These are phyloP conservation scores for Ceratocystis colombiana DNA, from an alignment of 2,329 filamentous ascomycete species.

Conservation along the genomic window DNA sequence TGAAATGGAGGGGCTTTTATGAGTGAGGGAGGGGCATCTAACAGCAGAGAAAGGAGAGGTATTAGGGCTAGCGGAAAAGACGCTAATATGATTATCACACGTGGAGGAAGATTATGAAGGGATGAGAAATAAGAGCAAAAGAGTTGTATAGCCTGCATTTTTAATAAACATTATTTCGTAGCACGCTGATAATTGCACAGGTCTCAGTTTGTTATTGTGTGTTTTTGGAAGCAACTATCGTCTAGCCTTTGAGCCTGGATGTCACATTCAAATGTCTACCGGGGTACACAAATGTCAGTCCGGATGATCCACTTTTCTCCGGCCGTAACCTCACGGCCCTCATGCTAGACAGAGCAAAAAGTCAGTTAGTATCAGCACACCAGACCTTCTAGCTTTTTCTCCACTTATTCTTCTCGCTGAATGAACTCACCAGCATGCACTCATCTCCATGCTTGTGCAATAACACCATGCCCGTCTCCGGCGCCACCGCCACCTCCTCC, in stretches of 20 bases:
- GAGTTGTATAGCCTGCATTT: neutral
- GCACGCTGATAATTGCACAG: no score
- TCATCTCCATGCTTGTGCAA: slow-evolving; percentile 82
- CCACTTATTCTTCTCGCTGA: neutral
- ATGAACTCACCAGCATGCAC: slow-evolving; percentile 58
- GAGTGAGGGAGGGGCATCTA: neutral
- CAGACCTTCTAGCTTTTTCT: neutral
- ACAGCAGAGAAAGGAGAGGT: neutral
- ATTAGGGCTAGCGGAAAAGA: neutral
- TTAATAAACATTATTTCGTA: neutral
- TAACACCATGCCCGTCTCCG: slow-evolving; percentile 76
- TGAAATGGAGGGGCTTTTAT: slow-evolving; percentile 14
- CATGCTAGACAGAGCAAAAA: slow-evolving; percentile 46
- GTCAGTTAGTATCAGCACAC: neutral
- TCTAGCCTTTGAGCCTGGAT: no score
- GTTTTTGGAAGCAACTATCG: no score
- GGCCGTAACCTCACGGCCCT: slow-evolving; percentile 64
- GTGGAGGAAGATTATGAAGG: neutral
- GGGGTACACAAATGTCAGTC: slow-evolving; percentile 62
- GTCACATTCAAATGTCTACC: neutral
- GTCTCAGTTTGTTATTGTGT: no score
- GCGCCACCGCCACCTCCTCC: slow-evolving; percentile 59
- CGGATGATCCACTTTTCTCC: slow-evolving; percentile 89
- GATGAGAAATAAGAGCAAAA: neutral
- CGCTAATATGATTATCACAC: neutral